Evolutionary conservation across 306 rosid species (phyloP).

Genomic region (Abrus pulchellus): DNA sequence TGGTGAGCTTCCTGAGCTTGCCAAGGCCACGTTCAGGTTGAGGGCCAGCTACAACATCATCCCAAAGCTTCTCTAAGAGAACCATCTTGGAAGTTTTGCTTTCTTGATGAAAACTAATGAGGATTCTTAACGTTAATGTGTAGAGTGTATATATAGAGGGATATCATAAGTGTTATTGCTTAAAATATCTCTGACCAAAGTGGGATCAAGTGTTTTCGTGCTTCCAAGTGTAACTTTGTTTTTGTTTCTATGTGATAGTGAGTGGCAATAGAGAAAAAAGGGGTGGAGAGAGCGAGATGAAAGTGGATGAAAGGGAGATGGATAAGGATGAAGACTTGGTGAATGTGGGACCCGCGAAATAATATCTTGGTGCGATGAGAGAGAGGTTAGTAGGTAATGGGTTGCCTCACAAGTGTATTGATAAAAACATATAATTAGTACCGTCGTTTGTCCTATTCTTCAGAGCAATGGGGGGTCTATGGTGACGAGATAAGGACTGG

Average conservation of each 20-base stretch:
- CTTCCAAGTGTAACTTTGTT: conserved; percentile 44
- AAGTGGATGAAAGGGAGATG: not conserved
- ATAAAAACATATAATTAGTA: not conserved
- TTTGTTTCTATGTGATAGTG: not conserved
- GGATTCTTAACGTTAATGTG: not conserved
- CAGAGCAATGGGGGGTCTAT: conserved; percentile 26
- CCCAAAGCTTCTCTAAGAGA: conserved; percentile 94
- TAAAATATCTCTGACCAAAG: conserved; percentile 54
- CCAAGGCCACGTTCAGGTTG: conserved; percentile 91
- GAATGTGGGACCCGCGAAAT: conserved; percentile 48
- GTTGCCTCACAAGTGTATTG: conserved; percentile 41
- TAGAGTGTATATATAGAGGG: conserved; percentile 42
- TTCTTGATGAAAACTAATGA: not conserved
- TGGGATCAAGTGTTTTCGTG: not conserved
- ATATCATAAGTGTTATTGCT: not conserved
- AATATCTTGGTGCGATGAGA: conserved; percentile 42
- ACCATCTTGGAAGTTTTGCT: conserved; percentile 50
- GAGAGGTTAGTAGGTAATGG: not conserved
- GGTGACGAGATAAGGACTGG: conserved; percentile 8
- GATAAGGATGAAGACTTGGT: conserved; percentile 70
- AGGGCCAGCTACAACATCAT: conserved; percentile 85
- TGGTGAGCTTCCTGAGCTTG: conserved; percentile 64
- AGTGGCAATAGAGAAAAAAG: conserved; percentile 39
- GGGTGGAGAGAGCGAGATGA: conserved; percentile 28
- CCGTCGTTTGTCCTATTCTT: conserved; percentile 55